These are phyloP conservation scores for Sclerotiophoma versabilis DNA, from an alignment of 2,329 filamentous ascomycete genomes.

Conservation along the genomic window DNA sequence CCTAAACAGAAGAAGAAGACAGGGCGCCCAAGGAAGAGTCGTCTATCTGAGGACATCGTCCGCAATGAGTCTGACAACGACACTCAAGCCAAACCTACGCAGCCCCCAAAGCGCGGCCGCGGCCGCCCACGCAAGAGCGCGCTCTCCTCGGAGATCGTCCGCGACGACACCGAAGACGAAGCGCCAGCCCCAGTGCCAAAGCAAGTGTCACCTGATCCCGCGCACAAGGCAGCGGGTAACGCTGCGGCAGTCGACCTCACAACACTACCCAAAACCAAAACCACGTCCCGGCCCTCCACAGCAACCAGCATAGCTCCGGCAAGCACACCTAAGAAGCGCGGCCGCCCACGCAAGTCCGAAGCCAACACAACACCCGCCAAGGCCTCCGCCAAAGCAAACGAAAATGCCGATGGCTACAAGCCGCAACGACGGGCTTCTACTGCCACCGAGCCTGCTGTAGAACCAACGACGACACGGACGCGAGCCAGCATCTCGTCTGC, in stretches of 20 bases:
- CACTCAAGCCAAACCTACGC: slow-evolving; percentile 7
- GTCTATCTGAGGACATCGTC: slow-evolving; percentile 25
- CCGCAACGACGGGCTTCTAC: not conserved
- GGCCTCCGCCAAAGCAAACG: not conserved
- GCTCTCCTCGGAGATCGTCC: slow-evolving; percentile 28
- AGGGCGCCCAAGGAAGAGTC: slow-evolving; percentile 32
- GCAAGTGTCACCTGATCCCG: not conserved
- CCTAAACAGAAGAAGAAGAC: slow-evolving; percentile 22
- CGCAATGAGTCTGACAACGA: slow-evolving; percentile 19
- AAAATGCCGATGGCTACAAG: not conserved
- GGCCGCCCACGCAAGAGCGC: slow-evolving; percentile 27
- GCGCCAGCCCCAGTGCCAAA: not conserved
- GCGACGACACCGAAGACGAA: slow-evolving; percentile 25
- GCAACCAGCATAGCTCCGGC: not conserved
- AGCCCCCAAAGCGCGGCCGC: slow-evolving; percentile 19
- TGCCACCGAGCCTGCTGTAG: not conserved
- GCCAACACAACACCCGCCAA: slow-evolving; percentile 4
- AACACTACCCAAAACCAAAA: not conserved
- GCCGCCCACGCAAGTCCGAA: slow-evolving; percentile 22
- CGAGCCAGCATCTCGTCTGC: not conserved
- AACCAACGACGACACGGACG: not conserved
- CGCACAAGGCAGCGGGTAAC: not conserved
- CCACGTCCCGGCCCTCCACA: slow-evolving; percentile 7
- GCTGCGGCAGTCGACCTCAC: not conserved
- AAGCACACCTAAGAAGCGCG: slow-evolving; percentile 22